These are phyloP conservation scores for Suhomyces wounanorum DNA, from an alignment of 1,139 yeast genomes.

Conservation along the genomic window DNA sequence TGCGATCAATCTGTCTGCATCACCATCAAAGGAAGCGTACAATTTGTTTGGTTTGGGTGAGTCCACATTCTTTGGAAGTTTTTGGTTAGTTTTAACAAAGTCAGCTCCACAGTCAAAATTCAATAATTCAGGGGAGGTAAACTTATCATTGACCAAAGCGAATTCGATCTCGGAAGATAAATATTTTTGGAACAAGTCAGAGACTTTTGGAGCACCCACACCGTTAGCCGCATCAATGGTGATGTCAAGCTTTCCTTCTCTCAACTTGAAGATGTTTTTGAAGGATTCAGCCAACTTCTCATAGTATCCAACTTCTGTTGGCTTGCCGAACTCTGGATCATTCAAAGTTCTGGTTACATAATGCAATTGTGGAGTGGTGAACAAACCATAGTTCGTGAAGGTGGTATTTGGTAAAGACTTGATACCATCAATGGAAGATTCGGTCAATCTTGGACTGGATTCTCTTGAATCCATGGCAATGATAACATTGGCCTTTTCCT, in stretches of 20 bases:
- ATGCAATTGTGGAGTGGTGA: slow-evolving; percentile 95
- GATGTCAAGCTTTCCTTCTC: slow-evolving; percentile 42
- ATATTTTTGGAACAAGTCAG: slow-evolving; percentile 46
- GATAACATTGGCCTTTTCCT: slow-evolving; percentile 41
- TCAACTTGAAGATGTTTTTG: slow-evolving; percentile 30
- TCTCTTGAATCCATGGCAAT: slow-evolving; percentile 76
- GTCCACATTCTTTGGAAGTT: slow-evolving; percentile 62
- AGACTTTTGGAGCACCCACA: slow-evolving; percentile 82
- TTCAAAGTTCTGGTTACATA: slow-evolving; percentile 77
- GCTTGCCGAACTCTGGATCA: slow-evolving; percentile 61
- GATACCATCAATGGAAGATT: slow-evolving; percentile 70
- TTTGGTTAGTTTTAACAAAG: slow-evolving; percentile 86
- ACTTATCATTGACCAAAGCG: slow-evolving; percentile 61
- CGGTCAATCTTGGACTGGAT: slow-evolving; percentile 68
- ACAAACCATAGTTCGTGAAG: slow-evolving; percentile 60
- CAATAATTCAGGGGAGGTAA: slow-evolving; percentile 55
- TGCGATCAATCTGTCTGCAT: slow-evolving; percentile 92
- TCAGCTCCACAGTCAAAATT: slow-evolving; percentile 94
- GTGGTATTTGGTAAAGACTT: slow-evolving; percentile 47
- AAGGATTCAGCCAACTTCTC: slow-evolving; percentile 53
- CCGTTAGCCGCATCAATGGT: slow-evolving; percentile 93
- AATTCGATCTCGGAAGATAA: slow-evolving; percentile 44
- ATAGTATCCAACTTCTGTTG: slow-evolving; percentile 73
- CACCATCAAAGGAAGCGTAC: slow-evolving; percentile 93
- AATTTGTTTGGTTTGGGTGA: slow-evolving; percentile 45